Base-by-base conservation (phyloP, 495 filamentous ascomycete genomes). In the Antarctomyces pellizariae region DNA sequence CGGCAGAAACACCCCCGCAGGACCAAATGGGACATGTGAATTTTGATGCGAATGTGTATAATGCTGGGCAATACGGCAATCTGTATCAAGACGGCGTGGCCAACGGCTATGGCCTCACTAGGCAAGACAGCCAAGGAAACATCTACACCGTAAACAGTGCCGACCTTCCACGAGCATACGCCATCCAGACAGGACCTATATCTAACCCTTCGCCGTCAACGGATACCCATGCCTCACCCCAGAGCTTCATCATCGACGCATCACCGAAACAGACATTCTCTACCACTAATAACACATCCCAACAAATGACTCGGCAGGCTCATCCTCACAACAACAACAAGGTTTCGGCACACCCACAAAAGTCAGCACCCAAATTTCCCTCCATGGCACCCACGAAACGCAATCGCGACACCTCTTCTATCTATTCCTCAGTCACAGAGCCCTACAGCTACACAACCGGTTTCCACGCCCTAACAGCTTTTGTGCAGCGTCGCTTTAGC, bases 391-490 rank as follows among this genome's bases (percentile, higher is more conserved):
- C n/a, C n/a, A n/a, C n/a, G 27, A 64, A 60, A 36, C 50, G 56
- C 8, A 41, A 47, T 20, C 52, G 59, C 18, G 79, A 92, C 36
- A 72, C 83, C 3, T 80, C 73, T 0, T 58, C 64, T 13, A 80
- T 93, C 35, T 97, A 97, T 50, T 67, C 76, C 29, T 73, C 65
- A 22, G 79, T 97, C 37, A 77, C 71, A 26, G 65, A 80, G 37
- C 80, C 89, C 13, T 93, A 95, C 42, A 65, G 75, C 5, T 93
- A 97, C 42, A 78, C 78, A 1, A 64, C 57, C 29, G 76, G 78
- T 22, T 93, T 92, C 49, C 86, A 97, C 53, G 72, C 67, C 32
- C 59, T 97, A 24, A 82, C 75, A 29, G 63, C 64, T n/a, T 69
- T 77, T 35, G 59, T 95, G 7, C 67, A 76, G 43, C 64, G 64